Conservation (phyloP, 192 early-diverging fungal species). For the Chytriomyces sp. region DNA sequence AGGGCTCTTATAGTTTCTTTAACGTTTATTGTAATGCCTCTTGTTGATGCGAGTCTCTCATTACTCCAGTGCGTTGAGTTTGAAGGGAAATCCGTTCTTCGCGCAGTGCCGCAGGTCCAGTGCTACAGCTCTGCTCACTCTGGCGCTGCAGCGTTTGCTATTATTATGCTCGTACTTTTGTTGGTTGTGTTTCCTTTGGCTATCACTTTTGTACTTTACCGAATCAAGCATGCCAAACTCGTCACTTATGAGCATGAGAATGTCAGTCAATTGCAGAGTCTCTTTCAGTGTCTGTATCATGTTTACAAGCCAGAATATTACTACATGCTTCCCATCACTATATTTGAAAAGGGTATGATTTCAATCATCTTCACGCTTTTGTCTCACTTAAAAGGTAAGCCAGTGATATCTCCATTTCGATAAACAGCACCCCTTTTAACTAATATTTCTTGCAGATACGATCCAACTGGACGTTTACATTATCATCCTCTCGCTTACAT, state of each 20-base stretch:
- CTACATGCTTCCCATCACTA: slow-evolving; percentile 1
- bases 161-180: slow-evolving; percentile 7
- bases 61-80: slow-evolving; percentile 5
- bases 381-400: not conserved
- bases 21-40: slow-evolving; percentile 21
- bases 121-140: not conserved
- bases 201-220: not conserved
- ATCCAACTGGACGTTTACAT: not conserved
- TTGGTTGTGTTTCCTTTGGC: not conserved
- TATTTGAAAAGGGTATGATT: slow-evolving; percentile 4
- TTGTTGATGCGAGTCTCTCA: slow-evolving; percentile 10
- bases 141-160: slow-evolving; percentile 6
- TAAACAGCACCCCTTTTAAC: not conserved
- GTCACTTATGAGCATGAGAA: slow-evolving; percentile 10
- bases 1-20: not conserved
- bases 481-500: not conserved
- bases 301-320: slow-evolving; percentile 16
- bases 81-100: not conserved
- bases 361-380: not conserved
- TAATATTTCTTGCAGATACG: not conserved
- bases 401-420: not conserved
- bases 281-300: slow-evolving; percentile 1
- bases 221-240: not conserved
- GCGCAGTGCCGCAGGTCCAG: not conserved
- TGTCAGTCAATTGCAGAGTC: not conserved